Evolutionary conservation across 495 filamentous ascomycete species (phyloP).

Genomic region (Aspergillus panamensis): DNA sequence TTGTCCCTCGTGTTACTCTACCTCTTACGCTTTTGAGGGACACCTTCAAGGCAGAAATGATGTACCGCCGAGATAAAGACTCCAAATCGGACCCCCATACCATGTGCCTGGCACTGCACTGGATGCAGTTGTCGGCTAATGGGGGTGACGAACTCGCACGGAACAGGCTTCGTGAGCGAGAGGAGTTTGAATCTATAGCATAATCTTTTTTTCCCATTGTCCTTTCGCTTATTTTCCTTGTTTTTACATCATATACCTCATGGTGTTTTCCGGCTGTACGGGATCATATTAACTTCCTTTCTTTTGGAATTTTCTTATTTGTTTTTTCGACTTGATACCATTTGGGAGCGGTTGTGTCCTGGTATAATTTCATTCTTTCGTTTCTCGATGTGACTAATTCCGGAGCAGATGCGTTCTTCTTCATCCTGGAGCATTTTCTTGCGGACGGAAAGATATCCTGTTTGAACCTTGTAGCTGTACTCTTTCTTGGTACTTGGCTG

Average conservation of each 20-base stretch:
- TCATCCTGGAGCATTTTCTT: not conserved
- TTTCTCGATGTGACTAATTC: conserved; percentile 16
- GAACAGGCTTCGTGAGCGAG: conserved; percentile 74
- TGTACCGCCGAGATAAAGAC: conserved; percentile 55
- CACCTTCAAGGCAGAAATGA: conserved; percentile 86
- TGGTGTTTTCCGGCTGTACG: not conserved
- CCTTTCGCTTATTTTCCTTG: conserved; percentile 12
- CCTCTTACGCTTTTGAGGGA: conserved; percentile 83
- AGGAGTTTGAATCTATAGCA: conserved; percentile 55
- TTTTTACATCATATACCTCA: not conserved
- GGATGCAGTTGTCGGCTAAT: conserved; percentile 89
- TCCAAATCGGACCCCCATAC: conserved; percentile 75
- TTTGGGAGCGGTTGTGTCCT: conserved; percentile 21
- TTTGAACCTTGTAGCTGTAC: conserved; percentile 12
- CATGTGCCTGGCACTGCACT: conserved; percentile 96
- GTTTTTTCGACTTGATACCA: conserved; percentile 25
- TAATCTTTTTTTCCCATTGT: conserved; percentile 22
- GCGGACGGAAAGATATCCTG: not conserved
- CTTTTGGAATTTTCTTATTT: conserved; percentile 16
- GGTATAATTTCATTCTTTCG: conserved; percentile 10
- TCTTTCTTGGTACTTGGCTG: conserved; percentile 4
- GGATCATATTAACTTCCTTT: not conserved
- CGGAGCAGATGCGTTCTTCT: conserved; percentile 17
- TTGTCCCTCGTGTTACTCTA: conserved; percentile 77
- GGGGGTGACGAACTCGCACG: conserved; percentile 86